Evolutionary conservation across 345 rosid genomes (phyloP).

Genomic region (Boechera stricta): DNA sequence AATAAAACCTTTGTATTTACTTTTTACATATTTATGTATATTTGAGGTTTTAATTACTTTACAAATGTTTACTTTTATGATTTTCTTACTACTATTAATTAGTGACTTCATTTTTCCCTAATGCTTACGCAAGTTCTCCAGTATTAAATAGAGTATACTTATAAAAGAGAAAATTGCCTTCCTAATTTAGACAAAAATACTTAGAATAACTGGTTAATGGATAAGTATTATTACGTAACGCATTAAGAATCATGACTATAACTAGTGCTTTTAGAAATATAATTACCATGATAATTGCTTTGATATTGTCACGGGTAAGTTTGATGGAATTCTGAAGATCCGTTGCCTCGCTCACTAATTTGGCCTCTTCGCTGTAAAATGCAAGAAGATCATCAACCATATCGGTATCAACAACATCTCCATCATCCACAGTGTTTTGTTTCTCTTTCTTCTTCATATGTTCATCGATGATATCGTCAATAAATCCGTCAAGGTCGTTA

Average conservation of each 20-base stretch:
- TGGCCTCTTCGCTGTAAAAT: conserved; percentile 71
- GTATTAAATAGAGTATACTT: background rate
- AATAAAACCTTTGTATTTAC: no score
- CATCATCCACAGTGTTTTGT: conserved; percentile 40
- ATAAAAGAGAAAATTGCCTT: background rate
- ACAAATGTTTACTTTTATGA: background rate
- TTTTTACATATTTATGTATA: no score
- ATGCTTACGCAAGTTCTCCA: no score
- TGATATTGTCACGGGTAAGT: conserved; percentile 80
- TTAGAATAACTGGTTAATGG: background rate
- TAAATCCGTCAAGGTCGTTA: conserved; percentile 66
- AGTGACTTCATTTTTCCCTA: no score
- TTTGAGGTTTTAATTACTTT: background rate
- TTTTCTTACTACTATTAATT: no score
- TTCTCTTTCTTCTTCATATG: conserved; percentile 60
- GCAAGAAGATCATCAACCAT: conserved; percentile 95
- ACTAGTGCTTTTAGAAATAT: background rate
- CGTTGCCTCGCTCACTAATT: conserved; percentile 59
- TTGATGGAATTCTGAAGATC: conserved; percentile 73
- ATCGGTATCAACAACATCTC: conserved; percentile 52
- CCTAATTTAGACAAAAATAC: background rate
- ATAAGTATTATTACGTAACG: conserved; percentile 27
- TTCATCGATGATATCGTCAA: conserved; percentile 78
- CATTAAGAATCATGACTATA: conserved; percentile 13
- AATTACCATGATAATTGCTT: conserved; percentile 93